Evolutionary conservation across 345 rosid genomes (phyloP), one percentile per base, ranked within the genome.

Genomic region (Citrus cavaleriei): DNA sequence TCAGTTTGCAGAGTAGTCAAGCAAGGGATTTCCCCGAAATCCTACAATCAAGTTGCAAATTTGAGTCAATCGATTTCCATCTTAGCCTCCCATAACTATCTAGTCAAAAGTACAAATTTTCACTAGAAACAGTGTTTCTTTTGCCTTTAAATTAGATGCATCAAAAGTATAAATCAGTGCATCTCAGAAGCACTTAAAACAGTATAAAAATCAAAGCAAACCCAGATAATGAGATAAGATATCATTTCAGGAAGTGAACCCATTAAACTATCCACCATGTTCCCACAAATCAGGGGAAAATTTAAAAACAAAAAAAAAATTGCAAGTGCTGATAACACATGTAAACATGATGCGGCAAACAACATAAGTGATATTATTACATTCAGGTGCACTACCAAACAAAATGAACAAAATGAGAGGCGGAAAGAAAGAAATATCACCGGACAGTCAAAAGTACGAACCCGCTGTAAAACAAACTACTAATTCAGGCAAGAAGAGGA

Each of bases 1-100:
- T 81, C 83, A 35, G 34, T n/a, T 22, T 74, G 69, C 25, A 30
- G 25, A 59, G 13, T 16, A 19, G 81, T 68, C 85, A 84, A 58
- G 27, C 66, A 65, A 42, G 74, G 42, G 68, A 64, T 37, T 35
- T 69, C 81, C 30, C 21, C 60, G 68, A 34, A 68, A 22, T 75
- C 85, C 91, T 84, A 82, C 79, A 79, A 80, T 38, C 18, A 34
- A 22, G 51, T 2, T 71, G 30, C 32, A 10, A 2, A 28, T 24
- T 38, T 49, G 60, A 74, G 70, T 38, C 7, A 18, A 38, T 46
- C 18, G 71, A 10, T 21, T 42, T 46, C 51, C 18, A 46, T 46
- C 18, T 46, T 46, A 46, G 16, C 51, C 58, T 54, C 18, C 58
- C 19, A 54, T 18, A 54, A 54, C 34, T 40, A 21, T 57, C 60